A percentile compares a stretch with the other conserved stretches of the same genome.
Evolutionary conservation across 2,329 filamentous ascomycete genomes (phyloP).

Genomic region (Alternaria ethzedia): DNA sequence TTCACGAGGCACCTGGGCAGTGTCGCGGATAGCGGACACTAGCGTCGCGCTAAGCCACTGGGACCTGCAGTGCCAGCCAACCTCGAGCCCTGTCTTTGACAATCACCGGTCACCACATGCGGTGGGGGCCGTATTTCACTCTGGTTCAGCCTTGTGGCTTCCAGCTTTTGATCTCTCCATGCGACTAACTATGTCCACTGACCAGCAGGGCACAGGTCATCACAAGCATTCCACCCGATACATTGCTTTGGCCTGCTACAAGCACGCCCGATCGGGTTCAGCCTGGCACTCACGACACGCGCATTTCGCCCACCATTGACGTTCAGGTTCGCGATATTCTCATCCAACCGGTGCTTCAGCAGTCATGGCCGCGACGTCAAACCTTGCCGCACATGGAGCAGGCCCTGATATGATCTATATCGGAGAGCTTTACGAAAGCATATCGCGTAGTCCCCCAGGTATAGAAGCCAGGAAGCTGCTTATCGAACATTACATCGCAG

Average conservation of each 20-base stretch:
- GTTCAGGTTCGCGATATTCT: background rate
- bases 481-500: conserved; percentile 40
- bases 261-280: background rate
- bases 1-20: background rate
- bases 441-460: conserved; percentile 37
- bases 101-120: background rate
- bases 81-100: conserved; percentile 4
- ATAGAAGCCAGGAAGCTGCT: conserved; percentile 39
- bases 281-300: background rate
- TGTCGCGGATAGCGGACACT: background rate
- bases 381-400: conserved; percentile 20
- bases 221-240: background rate
- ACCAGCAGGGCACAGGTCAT: background rate
- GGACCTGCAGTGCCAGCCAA: background rate
- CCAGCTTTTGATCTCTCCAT: background rate
- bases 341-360: background rate
- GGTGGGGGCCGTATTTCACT: background rate
- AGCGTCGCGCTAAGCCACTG: conserved; percentile 1
- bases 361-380: conserved; percentile 13
- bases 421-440: conserved; percentile 41
- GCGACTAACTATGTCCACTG: background rate
- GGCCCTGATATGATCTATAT: conserved; percentile 43
- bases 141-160: conserved; percentile 1
- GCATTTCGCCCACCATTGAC: background rate
- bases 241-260: background rate